Evolutionary conservation across 148 eudicot species (phyloP).

Genomic region (Tetragonia tetragonoides): DNA sequence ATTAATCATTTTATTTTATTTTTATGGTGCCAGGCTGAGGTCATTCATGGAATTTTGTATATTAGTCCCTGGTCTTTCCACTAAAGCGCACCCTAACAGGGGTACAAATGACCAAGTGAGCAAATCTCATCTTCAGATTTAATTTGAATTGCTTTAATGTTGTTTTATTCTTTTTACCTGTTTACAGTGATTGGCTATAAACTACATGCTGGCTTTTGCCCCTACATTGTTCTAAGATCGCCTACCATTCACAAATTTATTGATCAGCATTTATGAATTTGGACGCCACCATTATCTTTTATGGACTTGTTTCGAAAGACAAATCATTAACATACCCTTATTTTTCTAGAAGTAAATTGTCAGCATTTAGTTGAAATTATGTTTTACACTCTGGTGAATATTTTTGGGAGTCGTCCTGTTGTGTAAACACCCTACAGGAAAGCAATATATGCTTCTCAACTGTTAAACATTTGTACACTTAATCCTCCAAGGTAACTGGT

Average conservation of each 20-base stretch:
- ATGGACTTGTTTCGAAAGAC: background rate
- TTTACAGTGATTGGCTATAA: background rate
- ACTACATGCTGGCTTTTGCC: background rate
- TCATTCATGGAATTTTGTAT: conserved; percentile 98
- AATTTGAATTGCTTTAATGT: background rate
- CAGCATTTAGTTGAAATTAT: background rate
- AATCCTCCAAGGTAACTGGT: background rate
- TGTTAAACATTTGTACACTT: background rate
- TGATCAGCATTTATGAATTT: background rate
- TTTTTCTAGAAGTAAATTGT: background rate
- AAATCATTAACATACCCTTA: background rate
- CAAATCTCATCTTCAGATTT: background rate
- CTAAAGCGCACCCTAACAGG: conserved; percentile 43
- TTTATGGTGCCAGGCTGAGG: conserved; percentile 63
- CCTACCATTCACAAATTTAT: background rate
- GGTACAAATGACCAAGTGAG: conserved; percentile 48
- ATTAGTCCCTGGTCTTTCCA: conserved; percentile 66
- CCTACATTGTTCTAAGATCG: background rate
- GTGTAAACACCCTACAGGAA: background rate
- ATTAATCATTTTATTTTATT: background rate
- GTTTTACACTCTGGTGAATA: background rate
- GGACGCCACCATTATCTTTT: background rate
- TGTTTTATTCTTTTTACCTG: background rate
- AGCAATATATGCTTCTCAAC: background rate
- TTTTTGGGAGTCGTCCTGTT: background rate